Percentiles rank a stretch among this genome's conserved stretches.
These are phyloP conservation scores for Aristolochia californica DNA, from an alignment of 164 flowering plant genomes.

Conservation along the genomic window DNA sequence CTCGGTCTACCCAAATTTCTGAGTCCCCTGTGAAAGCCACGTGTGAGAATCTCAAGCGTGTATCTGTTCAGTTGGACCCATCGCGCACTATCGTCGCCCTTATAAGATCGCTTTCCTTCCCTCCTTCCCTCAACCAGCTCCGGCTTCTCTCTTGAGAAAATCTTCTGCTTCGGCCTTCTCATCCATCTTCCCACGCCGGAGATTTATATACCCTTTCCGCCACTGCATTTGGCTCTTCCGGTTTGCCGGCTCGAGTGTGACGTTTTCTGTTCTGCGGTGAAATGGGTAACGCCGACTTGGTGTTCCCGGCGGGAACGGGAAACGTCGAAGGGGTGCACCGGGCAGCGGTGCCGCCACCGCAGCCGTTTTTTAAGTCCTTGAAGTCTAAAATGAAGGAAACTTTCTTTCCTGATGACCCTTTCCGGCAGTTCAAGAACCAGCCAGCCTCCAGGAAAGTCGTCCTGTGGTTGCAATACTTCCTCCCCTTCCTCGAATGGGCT, in stretches of 20 bases:
- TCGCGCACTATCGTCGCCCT: not conserved
- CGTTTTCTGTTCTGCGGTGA: not conserved
- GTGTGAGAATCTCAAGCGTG: not conserved
- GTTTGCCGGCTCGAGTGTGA: too few species aligned
- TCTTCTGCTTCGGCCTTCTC: too few species aligned
- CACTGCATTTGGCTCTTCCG: too few species aligned
- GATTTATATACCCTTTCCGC: not conserved
- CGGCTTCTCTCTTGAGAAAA: too few species aligned
- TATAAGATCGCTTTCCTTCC: constrained; percentile 5
- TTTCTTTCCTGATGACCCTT: constrained; percentile 89
- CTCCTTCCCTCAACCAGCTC: not conserved
- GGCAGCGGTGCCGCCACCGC: constrained; percentile 65
- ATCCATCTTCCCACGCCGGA: too few species aligned
- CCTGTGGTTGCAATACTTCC: constrained; percentile 52
- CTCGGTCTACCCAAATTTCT: too few species aligned
- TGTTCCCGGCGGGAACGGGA: constrained; percentile 6
- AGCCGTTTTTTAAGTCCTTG: constrained; percentile 50
- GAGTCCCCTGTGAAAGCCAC: too few species aligned
- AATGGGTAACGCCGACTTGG: constrained; percentile 17
- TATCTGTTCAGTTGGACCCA: not conserved
- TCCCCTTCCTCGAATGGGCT: constrained; percentile 86
- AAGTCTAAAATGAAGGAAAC: constrained; percentile 56
- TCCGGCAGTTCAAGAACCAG: constrained; percentile 74
- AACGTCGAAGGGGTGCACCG: constrained; percentile 26
- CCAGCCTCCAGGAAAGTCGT: constrained; percentile 21